These are phyloP conservation scores for Aspergillus panamensis DNA, from an alignment of 495 filamentous ascomycete species.

Conservation along the genomic window DNA sequence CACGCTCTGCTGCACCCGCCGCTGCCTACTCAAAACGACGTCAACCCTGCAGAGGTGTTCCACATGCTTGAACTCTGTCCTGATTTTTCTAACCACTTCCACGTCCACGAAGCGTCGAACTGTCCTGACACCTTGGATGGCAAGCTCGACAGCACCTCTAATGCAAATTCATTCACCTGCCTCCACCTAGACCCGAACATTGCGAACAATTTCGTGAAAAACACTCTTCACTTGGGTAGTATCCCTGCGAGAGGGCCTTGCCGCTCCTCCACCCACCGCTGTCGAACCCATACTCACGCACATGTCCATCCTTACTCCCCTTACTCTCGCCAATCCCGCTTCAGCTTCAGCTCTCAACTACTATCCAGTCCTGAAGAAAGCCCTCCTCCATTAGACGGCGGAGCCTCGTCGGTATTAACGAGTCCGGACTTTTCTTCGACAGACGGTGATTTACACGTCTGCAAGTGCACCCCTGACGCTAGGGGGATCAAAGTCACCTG, in stretches of 20 bases:
- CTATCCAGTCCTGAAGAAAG: slow-evolving; percentile 41
- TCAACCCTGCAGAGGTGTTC: slow-evolving; percentile 41
- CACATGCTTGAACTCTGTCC: slow-evolving; percentile 43
- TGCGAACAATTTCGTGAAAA: slow-evolving; percentile 25
- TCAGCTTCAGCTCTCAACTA: slow-evolving; percentile 43
- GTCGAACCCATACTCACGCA: slow-evolving; percentile 33
- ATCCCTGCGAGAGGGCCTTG: slow-evolving; percentile 31
- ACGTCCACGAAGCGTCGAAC: slow-evolving; percentile 25
- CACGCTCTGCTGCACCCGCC: slow-evolving; percentile 25
- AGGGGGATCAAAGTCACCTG: slow-evolving; percentile 34
- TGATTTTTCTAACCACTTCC: slow-evolving; percentile 32
- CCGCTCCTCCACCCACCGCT: slow-evolving; percentile 35
- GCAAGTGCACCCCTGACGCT: slow-evolving; percentile 35
- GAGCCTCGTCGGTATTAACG: slow-evolving; percentile 38
- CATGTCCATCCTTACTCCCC: slow-evolving; percentile 41
- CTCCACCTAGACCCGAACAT: slow-evolving; percentile 25
- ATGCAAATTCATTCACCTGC: slow-evolving; percentile 28
- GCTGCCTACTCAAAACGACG: slow-evolving; percentile 28
- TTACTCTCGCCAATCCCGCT: slow-evolving; percentile 42
- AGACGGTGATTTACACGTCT: slow-evolving; percentile 35
- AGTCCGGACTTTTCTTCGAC: slow-evolving; percentile 37
- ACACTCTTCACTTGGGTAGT: slow-evolving; percentile 26
- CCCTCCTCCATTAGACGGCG: slow-evolving; percentile 43
- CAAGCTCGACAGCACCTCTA: slow-evolving; percentile 16
- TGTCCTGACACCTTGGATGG: slow-evolving; percentile 9